Conservation (phyloP, 139 green algal genomes). For the Auxenochlorella pyrenoidosa region DNA sequence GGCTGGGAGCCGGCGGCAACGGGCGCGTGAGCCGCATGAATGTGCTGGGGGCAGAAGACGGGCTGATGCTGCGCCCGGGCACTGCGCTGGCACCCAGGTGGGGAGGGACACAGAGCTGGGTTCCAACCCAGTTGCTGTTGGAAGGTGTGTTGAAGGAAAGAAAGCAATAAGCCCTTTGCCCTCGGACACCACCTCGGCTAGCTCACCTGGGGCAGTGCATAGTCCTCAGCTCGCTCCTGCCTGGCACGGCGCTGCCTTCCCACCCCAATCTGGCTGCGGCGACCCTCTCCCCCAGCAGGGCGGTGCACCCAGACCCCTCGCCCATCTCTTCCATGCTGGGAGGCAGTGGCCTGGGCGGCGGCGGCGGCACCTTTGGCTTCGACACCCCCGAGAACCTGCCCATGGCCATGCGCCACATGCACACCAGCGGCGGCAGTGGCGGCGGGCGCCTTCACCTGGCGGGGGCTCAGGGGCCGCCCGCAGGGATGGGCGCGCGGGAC, state of each 20-base stretch:
- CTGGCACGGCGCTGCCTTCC: too few species aligned
- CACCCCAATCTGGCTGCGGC: too few species aligned
- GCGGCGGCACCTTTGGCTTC: not conserved
- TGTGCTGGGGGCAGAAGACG: not conserved
- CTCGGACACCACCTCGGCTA: not conserved
- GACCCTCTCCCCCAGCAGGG: not conserved
- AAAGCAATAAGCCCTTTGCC: not conserved
- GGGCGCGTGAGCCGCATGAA: conserved; percentile 5
- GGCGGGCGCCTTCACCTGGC: not conserved
- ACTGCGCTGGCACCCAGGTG: not conserved
- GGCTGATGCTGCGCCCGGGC: not conserved
- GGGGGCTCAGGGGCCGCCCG: not conserved
- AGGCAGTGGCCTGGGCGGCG: not conserved
- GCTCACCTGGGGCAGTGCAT: too few species aligned
- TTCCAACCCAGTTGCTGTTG: too few species aligned
- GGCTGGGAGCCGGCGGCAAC: not conserved
- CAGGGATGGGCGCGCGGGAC: not conserved
- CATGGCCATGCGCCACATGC: not conserved
- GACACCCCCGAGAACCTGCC: conserved; percentile 15
- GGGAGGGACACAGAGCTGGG: too few species aligned
- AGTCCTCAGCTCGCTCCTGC: too few species aligned
- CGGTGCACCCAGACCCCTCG: conserved; percentile 13
- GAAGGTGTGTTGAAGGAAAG: not conserved
- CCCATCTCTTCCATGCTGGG: conserved; percentile 6
- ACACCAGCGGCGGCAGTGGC: not conserved